Conservation (phyloP, 345 rosid species). For the Syzygium aromaticum region DNA sequence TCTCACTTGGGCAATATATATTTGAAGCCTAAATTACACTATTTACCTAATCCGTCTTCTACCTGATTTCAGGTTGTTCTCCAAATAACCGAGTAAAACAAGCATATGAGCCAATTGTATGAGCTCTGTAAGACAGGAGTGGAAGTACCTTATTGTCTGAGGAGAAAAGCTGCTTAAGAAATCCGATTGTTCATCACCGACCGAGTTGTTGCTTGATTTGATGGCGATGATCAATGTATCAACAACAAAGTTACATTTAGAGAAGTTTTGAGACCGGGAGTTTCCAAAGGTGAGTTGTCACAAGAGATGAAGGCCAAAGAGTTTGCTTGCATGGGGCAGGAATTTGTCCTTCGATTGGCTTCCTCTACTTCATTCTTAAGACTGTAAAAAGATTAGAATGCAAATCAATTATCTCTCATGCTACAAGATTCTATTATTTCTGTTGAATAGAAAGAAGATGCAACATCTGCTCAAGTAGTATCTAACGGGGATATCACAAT, state of each 20-base stretch:
- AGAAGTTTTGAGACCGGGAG: not conserved
- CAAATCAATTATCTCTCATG: not conserved
- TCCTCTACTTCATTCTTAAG: not conserved
- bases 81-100: not conserved
- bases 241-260: not conserved
- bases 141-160: not conserved
- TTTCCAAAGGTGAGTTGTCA: not conserved
- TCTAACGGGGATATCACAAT: no score
- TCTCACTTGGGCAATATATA: not conserved
- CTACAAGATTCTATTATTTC: not conserved
- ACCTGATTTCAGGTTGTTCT: not conserved
- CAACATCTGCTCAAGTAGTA: not conserved
- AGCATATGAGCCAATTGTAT: not conserved
- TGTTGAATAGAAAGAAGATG: not conserved
- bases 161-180: not conserved
- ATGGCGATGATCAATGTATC: not conserved
- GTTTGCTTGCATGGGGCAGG: not conserved
- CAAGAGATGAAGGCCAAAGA: not conserved
- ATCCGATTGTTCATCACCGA: not conserved
- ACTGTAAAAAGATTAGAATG: not conserved
- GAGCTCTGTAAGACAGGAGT: not conserved
- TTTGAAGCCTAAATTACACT: not conserved
- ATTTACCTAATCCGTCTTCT: not conserved
- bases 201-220: not conserved
- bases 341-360: not conserved